These are phyloP conservation scores for Rosa persica DNA, from an alignment of 306 rosid genomes.

Conservation along the genomic window DNA sequence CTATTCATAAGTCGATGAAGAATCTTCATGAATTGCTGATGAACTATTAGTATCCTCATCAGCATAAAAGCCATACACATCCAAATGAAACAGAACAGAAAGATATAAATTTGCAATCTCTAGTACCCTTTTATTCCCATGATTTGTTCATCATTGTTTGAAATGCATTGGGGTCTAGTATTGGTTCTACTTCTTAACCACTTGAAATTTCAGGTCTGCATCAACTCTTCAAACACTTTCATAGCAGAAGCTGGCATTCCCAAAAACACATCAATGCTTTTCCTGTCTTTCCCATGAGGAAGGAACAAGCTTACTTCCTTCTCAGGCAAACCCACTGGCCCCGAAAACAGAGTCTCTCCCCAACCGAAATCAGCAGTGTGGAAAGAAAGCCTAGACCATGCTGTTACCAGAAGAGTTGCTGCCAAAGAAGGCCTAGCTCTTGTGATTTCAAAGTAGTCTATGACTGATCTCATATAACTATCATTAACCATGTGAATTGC, in stretches of 20 bases:
- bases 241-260: slow-evolving; percentile 87
- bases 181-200: not conserved
- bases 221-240: slow-evolving; percentile 51
- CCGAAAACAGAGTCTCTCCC: slow-evolving; percentile 75
- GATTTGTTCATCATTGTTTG: slow-evolving; percentile 3
- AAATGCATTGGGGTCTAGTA: not conserved
- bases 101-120: not conserved
- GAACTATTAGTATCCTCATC: not conserved
- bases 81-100: not conserved
- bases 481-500: slow-evolving; percentile 62
- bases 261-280: slow-evolving; percentile 59
- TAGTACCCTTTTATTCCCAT: slow-evolving; percentile 11
- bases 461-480: slow-evolving; percentile 69
- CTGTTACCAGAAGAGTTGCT: slow-evolving; percentile 66
- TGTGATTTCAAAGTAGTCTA: slow-evolving; percentile 73
- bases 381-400: slow-evolving; percentile 73
- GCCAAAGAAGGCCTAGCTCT: slow-evolving; percentile 72
- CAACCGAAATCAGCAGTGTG: slow-evolving; percentile 76
- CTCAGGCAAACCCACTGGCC: slow-evolving; percentile 71
- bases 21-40: not conserved
- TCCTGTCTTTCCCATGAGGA: slow-evolving; percentile 51
- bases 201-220: slow-evolving; percentile 33
- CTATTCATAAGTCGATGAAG: not conserved
- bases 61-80: not conserved
- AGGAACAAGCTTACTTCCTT: slow-evolving; percentile 68